A percentile compares a stretch with the other conserved stretches of the same genome.
Evolutionary conservation across 1,284 basidiomycete species (phyloP).

Genomic region (Rhodotorula mucilaginosa): DNA sequence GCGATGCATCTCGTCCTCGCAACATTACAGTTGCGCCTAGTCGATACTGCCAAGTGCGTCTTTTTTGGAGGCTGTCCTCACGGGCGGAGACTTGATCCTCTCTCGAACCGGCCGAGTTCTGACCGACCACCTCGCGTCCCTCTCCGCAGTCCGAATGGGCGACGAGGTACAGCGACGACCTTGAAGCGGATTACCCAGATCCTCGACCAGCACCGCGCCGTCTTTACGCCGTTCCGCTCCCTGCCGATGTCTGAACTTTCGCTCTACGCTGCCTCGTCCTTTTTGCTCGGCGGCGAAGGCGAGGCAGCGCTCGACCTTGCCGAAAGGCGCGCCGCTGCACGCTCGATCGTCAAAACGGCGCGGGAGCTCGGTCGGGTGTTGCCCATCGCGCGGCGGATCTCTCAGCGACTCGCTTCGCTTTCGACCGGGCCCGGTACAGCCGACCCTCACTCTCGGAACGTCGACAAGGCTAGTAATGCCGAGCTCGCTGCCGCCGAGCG

Average conservation of each 20-base stretch:
- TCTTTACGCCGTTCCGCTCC: constrained; percentile 30
- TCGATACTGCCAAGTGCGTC: not conserved
- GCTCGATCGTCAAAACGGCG: not conserved
- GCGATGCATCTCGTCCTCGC: constrained; percentile 31
- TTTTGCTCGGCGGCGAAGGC: constrained; percentile 16
- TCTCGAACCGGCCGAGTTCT: too few relatives aligned
- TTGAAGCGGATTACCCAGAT: constrained; percentile 10
- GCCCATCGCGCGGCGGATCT: not conserved
- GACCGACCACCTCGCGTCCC: too few relatives aligned
- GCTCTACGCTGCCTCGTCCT: constrained; percentile 18
- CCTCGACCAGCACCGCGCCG: constrained; percentile 10
- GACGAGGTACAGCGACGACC: not conserved
- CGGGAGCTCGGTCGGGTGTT: constrained; percentile 16
- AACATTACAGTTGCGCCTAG: constrained; percentile 19
- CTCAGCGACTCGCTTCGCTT: not conserved
- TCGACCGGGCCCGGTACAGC: not conserved
- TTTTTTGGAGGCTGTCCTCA: too few relatives aligned
- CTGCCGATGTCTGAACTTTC: constrained; percentile 24
- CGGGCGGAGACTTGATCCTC: not conserved
- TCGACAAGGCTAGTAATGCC: too few relatives aligned
- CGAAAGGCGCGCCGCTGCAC: not conserved
- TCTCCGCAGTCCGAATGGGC: too few relatives aligned
- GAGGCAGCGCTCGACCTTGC: constrained; percentile 17
- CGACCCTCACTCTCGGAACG: not conserved
- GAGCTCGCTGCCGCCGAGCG: too few relatives aligned